Base-by-base conservation (phyloP, 2,329 filamentous ascomycete species). In the Didymella exigua region DNA sequence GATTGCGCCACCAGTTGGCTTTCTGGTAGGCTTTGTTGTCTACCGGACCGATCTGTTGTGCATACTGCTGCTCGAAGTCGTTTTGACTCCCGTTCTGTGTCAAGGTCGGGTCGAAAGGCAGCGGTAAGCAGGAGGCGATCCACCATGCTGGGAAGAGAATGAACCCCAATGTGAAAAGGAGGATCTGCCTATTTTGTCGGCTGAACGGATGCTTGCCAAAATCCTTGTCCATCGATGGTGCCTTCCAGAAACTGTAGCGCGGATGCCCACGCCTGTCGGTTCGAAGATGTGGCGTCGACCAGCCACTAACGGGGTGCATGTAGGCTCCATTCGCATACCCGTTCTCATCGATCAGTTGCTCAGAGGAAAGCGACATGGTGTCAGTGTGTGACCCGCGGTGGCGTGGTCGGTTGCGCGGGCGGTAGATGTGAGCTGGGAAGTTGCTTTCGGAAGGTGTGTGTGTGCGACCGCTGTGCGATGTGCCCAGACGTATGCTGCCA, bases 151-250 rank as follows among this genome's bases (percentile, higher is more conserved):
- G 67, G 46, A 55, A 55, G 30, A 91, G 85, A 41, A 93, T 77
- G 68, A 96, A 96, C 21, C 91, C 91, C 41, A 88, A 36, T 50
- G 87, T 85, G 75, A 96, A 96, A 43, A 90, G 78, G 47, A 89
- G 78, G 26, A 93, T 82, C 73, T 96, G 91, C 41, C 86, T 77
- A 68, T 93, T 93, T 58, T 89, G 84, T 59, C 84, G 83, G 45
- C 86, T 87, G 59, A 89, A 81, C 3, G 85, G 68, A 14, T 83
- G 81, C 30, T 83, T 84, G 33, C 86, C 84, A 2, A 83, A 76
- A 9, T 83, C 83, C 75, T 87, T 89, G 56, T 86, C 84, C 19
- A 89, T 77, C 1, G 86, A 87, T 1, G 91, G 91, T 1, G 90
- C 86, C 56, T 87, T 85, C 89, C 90, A 95, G 14, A 86, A 79